Evolutionary conservation across 495 filamentous ascomycete genomes (phyloP).

Genomic region (Annulohypoxylon bovei): DNA sequence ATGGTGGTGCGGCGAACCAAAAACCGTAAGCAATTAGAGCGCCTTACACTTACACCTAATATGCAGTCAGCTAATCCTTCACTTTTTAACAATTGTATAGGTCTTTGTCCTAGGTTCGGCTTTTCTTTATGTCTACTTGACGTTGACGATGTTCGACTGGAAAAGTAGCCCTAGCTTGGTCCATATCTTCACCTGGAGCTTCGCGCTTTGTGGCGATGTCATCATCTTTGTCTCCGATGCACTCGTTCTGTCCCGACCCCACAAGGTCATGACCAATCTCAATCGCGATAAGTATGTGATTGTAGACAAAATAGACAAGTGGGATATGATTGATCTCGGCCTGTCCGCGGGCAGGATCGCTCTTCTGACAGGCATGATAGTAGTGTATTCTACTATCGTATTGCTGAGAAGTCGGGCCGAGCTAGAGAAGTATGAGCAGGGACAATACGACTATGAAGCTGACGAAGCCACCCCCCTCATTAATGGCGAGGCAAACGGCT

Average conservation of each 20-base stretch:
- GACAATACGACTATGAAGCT: constrained; percentile 56
- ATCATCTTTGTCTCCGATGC: constrained; percentile 72
- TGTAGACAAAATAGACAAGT: constrained; percentile 48
- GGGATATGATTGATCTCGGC: constrained; percentile 62
- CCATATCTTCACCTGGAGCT: constrained; percentile 77
- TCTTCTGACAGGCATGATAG: constrained; percentile 48
- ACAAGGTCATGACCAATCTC: constrained; percentile 57
- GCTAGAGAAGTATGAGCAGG: constrained; percentile 50
- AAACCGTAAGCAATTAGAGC: constrained; percentile 71
- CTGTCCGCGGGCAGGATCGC: constrained; percentile 56
- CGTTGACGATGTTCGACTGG: constrained; percentile 84
- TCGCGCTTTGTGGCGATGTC: constrained; percentile 73
- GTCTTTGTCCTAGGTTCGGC: constrained; percentile 80
- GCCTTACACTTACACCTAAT: not conserved
- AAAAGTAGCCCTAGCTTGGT: constrained; percentile 75
- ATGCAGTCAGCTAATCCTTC: constrained; percentile 3
- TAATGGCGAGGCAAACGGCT: constrained; percentile 45
- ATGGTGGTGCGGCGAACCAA: constrained; percentile 92
- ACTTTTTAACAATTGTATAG: constrained; percentile 54
- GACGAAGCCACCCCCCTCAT: constrained; percentile 63
- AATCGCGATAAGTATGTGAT: constrained; percentile 30
- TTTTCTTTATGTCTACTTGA: constrained; percentile 66
- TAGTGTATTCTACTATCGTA: constrained; percentile 52
- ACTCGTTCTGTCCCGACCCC: constrained; percentile 66
- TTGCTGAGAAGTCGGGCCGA: constrained; percentile 46